These are phyloP conservation scores for Vitis hybrid DNA, from an alignment of 177 flowering plant genomes.

Conservation along the genomic window DNA sequence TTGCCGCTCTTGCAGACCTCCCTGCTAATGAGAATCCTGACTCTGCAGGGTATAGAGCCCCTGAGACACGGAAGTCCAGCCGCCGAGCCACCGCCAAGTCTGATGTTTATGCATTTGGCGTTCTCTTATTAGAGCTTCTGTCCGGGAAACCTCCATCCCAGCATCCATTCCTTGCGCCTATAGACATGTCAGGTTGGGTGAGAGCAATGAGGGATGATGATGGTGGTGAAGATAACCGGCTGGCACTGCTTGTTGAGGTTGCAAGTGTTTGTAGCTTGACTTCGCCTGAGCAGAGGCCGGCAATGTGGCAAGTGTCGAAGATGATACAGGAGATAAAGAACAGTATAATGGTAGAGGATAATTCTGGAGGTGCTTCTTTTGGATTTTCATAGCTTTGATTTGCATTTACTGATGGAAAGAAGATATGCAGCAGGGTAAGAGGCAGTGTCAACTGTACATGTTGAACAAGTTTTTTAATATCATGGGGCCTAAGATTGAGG, in stretches of 20 bases:
- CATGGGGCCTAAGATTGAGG: conserved; percentile 2
- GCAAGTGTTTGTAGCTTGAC: conserved; percentile 37
- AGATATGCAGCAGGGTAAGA: not conserved
- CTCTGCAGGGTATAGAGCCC: conserved; percentile 33
- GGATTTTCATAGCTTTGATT: conserved; percentile 13
- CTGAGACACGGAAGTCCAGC: conserved; percentile 35
- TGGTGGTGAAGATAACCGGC: conserved; percentile 24
- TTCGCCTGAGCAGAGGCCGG: conserved; percentile 50
- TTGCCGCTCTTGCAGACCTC: conserved; percentile 28
- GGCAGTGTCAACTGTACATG: not conserved
- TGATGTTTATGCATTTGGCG: conserved; percentile 49
- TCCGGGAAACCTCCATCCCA: conserved; percentile 45
- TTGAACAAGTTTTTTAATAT: not conserved
- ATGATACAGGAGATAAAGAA: conserved; percentile 59
- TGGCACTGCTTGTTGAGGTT: conserved; percentile 42
- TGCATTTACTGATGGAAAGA: not conserved
- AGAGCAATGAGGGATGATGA: conserved; percentile 38
- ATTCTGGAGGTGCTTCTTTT: not conserved
- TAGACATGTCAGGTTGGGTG: conserved; percentile 49
- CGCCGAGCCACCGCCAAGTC: conserved; percentile 30
- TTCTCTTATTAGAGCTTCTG: conserved; percentile 46
- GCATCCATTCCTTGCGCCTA: conserved; percentile 37
- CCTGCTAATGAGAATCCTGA: conserved; percentile 30
- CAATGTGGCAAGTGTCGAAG: conserved; percentile 53
- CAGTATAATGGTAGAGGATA: conserved; percentile 30